Evolutionary conservation across 2,329 filamentous ascomycete species (phyloP).

Genomic region (Aspergillus pseudoglaucus): DNA sequence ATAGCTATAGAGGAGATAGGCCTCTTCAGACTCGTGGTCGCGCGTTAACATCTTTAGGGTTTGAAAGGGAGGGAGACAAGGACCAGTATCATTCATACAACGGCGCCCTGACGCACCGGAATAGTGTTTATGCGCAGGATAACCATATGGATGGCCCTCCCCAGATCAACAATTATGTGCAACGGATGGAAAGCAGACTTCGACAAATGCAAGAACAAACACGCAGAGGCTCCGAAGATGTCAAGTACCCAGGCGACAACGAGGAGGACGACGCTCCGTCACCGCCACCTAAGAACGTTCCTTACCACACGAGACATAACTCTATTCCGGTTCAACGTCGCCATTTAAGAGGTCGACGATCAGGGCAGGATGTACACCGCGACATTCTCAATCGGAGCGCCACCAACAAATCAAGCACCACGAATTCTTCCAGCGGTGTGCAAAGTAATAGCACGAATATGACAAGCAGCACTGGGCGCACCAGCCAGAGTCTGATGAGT

Average conservation of each 20-base stretch:
- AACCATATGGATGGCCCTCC: slow-evolving; percentile 52
- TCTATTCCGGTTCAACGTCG: slow-evolving; percentile 36
- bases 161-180: slow-evolving; percentile 77
- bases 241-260: slow-evolving; percentile 45
- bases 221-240: slow-evolving; percentile 40
- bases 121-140: slow-evolving; percentile 28
- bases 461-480: slow-evolving; percentile 68
- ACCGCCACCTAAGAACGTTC: slow-evolving; percentile 53
- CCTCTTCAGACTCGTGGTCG: slow-evolving; percentile 38
- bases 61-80: slow-evolving; percentile 49
- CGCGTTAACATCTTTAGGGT: slow-evolving; percentile 69
- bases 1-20: slow-evolving; percentile 38
- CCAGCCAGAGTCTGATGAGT: slow-evolving; percentile 85
- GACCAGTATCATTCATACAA: slow-evolving; percentile 49
- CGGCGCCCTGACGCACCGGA: slow-evolving; percentile 51
- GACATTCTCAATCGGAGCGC: slow-evolving; percentile 68
- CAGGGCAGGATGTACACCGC: slow-evolving; percentile 67
- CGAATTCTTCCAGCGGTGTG: slow-evolving; percentile 67
- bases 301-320: slow-evolving; percentile 36
- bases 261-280: slow-evolving; percentile 48
- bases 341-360: slow-evolving; percentile 36
- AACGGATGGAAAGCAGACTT: slow-evolving; percentile 82
- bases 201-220: slow-evolving; percentile 59
- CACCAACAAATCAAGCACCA: slow-evolving; percentile 81
- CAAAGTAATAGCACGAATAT: slow-evolving; percentile 60